Evolutionary conservation across 345 rosid species (phyloP), one percentile per base, ranked within the genome.

Genomic region (Camelina hispida): DNA sequence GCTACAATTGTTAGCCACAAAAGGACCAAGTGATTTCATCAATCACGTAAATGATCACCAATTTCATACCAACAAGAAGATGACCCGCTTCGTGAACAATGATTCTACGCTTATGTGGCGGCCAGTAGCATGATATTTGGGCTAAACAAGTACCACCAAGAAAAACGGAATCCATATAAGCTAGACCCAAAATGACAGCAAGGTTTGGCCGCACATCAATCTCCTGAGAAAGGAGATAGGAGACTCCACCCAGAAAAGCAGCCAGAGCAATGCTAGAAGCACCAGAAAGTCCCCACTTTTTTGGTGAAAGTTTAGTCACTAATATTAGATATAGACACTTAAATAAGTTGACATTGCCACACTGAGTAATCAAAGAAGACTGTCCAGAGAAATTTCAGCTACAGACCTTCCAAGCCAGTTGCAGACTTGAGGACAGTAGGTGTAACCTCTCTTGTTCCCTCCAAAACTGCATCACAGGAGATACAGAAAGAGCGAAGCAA

Each of bases 31-130:
- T 42, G 11, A 15, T 1, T 14, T 4, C 5, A 23, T 23, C 23
- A 14, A 56, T 42, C 17, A 18, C 12, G 16, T 13, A 11, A 72
- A n/a, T 56, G 43, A 37, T 23, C n/a, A 60, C 9, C 15, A 10
- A 43, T 23, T 28, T 59, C 69, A 59, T 85, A 90, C 98, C 97
- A 52, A 84, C 83, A 67, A 91, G 84, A 69, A 91, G 89, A 84
- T 91, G 96, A 56, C 97, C 98, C 0, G 98, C 96, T 85, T 94
- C 98, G 67, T 94, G 98, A 85, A 94, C 93, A 44, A 94, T 71
- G 72, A 94, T 90, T 63, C 96, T 81, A 7, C 87, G 95, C 82
- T 83, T 90, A 80, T 78, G 79, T 7, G 98, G 96, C 79, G 96
- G 98, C 98, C 98, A 94, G 67, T 81, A 89, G 75, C 95, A 83